Base-by-base conservation (phyloP, 2,329 filamentous ascomycete species). In the Fusarium palustre region DNA sequence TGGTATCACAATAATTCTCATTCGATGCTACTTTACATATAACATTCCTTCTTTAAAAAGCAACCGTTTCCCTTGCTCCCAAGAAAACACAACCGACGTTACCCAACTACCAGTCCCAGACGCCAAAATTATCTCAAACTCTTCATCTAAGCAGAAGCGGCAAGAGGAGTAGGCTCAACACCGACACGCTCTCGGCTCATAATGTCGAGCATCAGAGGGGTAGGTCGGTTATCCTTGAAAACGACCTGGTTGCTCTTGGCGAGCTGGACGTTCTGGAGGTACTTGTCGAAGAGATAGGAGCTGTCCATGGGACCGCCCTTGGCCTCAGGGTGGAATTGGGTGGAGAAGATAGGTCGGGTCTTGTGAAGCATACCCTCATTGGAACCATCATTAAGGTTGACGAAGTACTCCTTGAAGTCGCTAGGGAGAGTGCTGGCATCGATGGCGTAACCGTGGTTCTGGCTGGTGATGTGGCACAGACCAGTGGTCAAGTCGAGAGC, bases 291-390 rank as follows among this genome's bases (percentile, higher is more conserved):
- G 64, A 99, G 87, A 83, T 97, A 98, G 3, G 93, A 90, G 69
- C 93, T 97, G 85, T 99, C 96, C 82, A 97, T 92, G 56, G 96
- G 96, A 56, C 96, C 96, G 65, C 96, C 96, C 86, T 97, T 97
- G 73, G 96, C 96, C 83, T 99, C 96, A 18, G 96, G 96, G 79
- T 99, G 96, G 90, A 99, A 99, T 82, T 99, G 96, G 25, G 94
- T 97, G 69, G 92, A 95, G 87, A 99, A 98, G 79, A 99, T 99
- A 68, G 96, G 96, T 36, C 95, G 92, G 61, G 92, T 92, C 83
- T 92, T 94, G 87, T 99, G 96, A 79, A 97, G 94, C 89, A 99
- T 93, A 64, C 89, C 95, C 85, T 99, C 96, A 81, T 99, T 99
- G 81, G 92, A 95, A 67, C 94, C 93, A 78, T 99, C 96, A 82